Base-by-base conservation (phyloP, 2,329 filamentous ascomycete genomes). In the Xylaria arbuscula region DNA sequence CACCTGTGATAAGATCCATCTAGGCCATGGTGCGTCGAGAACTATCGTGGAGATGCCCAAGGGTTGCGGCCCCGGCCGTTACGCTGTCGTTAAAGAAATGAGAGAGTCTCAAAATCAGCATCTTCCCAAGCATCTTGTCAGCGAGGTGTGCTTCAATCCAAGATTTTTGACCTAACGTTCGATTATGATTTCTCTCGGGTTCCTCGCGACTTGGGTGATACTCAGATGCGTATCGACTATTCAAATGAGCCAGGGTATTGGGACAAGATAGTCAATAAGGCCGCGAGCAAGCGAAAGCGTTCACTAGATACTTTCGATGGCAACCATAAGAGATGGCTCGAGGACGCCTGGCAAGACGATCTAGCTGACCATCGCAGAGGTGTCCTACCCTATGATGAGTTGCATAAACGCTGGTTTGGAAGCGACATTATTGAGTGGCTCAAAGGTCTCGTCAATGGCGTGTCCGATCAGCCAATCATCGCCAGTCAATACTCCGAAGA, bases 21-120 rank as follows among this genome's bases (percentile, higher is more conserved):
- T 78, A 1, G 80, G 80, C 19, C 70, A 80, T 28, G 80, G 80
- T 0, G 79, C 77, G 3, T 70, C 76, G 0, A 78, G 76, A 1
- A 83, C 81, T 0, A 80, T 83, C 51, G 15, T 83, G 0, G 62
- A 82, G 67, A 82, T 84, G 81, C 82, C 81, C 0, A 10, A 54
- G 2, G 73, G 75, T 17, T 83, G 80, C 66, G 81, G 81, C 2
- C 77, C 78, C 0, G 80, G 79, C 6, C 77, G 74, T 38, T 83
- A 83, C 62, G 81, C 81, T 17, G 76, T 83, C 0, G 80, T 77
- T 10, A 76, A 77, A 51, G 61, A 59, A 22, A 72, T 83, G 70
- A 63, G 47, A 59, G 71, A 68, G 5, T 62, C 72, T 10, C 7
- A 65, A 8, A 70, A 75, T 66, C 68, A 78, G 56, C 62, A 54